Conservation (phyloP, 2,329 filamentous ascomycete genomes). For the Exophiala spinifera region DNA sequence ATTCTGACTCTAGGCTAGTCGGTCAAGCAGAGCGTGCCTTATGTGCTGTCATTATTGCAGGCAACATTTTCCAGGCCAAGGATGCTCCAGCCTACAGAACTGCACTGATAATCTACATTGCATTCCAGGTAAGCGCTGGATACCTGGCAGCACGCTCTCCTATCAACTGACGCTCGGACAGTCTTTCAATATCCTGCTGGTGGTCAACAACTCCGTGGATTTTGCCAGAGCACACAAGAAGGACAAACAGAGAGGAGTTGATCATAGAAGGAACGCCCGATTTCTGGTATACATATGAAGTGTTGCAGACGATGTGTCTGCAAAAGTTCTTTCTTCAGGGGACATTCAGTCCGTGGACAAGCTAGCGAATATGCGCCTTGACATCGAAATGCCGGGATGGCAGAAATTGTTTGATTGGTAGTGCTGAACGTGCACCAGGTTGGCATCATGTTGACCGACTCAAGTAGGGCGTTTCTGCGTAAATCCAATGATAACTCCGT, state of each 20-base stretch:
- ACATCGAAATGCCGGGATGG: no score
- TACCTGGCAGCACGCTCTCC: no score
- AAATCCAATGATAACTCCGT: no score
- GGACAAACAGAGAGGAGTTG: slow-evolving; percentile 46
- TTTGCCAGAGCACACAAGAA: slow-evolving; percentile 53
- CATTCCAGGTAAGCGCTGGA: slow-evolving; percentile 33
- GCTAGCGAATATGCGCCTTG: no score
- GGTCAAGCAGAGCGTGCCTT: slow-evolving; percentile 81
- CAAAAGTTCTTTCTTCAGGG: background rate
- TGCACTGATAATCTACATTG: slow-evolving; percentile 15
- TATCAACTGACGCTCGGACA: slow-evolving; percentile 34
- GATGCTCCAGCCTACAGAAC: slow-evolving; percentile 36
- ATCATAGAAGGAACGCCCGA: slow-evolving; percentile 49
- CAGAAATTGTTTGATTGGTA: no score
- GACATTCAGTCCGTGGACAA: no score
- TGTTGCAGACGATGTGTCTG: background rate
- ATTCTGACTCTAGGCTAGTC: slow-evolving; percentile 33
- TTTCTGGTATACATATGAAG: slow-evolving; percentile 37
- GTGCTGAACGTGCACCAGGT: no score
- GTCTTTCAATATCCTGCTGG: slow-evolving; percentile 54
- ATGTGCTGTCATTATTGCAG: slow-evolving; percentile 52
- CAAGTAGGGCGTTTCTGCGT: no score
- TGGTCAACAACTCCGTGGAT: slow-evolving; percentile 52
- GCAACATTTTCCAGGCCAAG: slow-evolving; percentile 62
- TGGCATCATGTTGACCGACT: no score